A percentile compares a stretch with the other conserved stretches of the same genome.
phyloP scores from a whole-genome alignment of 2,329 filamentous ascomycete genomes.

The Zasmidium angulare region DNA sequence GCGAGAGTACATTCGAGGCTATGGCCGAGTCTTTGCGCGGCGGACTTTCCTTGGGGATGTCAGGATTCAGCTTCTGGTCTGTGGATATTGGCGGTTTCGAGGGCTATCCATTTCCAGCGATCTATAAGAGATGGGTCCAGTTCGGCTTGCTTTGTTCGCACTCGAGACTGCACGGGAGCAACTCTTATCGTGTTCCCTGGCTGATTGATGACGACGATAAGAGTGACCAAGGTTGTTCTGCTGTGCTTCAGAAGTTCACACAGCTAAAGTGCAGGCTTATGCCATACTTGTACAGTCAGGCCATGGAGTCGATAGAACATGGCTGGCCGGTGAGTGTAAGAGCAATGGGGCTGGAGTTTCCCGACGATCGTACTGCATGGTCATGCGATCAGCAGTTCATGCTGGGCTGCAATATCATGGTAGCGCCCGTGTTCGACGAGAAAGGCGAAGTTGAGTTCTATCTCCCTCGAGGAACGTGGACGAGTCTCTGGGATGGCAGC shows the following conservation, averaged over 20 bases:
- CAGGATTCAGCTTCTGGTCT: slow-evolving; percentile 67
- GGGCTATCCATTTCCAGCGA: slow-evolving; percentile 59
- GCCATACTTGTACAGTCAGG: slow-evolving; percentile 58
- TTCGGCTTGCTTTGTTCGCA: slow-evolving; percentile 71
- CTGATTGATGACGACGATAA: slow-evolving; percentile 63
- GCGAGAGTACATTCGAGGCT: slow-evolving; percentile 70
- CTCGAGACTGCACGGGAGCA: slow-evolving; percentile 68
- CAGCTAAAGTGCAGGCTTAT: slow-evolving; percentile 57
- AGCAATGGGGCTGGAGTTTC: slow-evolving; percentile 69
- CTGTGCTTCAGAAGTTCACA: slow-evolving; percentile 55
- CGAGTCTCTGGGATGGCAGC: slow-evolving; percentile 49
- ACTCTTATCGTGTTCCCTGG: slow-evolving; percentile 74
- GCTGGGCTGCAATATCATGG: slow-evolving; percentile 65
- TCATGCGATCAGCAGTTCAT: slow-evolving; percentile 70
- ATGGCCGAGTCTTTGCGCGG: slow-evolving; percentile 71
- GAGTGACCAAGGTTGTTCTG: slow-evolving; percentile 50
- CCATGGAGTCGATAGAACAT: slow-evolving; percentile 49
- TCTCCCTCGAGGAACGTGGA: slow-evolving; percentile 54
- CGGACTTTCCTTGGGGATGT: slow-evolving; percentile 62
- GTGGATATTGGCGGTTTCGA: slow-evolving; percentile 73
- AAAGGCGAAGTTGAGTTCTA: slow-evolving; percentile 67
- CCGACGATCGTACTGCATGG: slow-evolving; percentile 67
- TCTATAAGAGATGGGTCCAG: slow-evolving; percentile 79
- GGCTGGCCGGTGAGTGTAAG: slow-evolving; percentile 63
- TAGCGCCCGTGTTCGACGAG: slow-evolving; percentile 65